These are phyloP conservation scores for Wickerhamiella infanticola DNA, from an alignment of 1,139 yeast species.

Conservation along the genomic window DNA sequence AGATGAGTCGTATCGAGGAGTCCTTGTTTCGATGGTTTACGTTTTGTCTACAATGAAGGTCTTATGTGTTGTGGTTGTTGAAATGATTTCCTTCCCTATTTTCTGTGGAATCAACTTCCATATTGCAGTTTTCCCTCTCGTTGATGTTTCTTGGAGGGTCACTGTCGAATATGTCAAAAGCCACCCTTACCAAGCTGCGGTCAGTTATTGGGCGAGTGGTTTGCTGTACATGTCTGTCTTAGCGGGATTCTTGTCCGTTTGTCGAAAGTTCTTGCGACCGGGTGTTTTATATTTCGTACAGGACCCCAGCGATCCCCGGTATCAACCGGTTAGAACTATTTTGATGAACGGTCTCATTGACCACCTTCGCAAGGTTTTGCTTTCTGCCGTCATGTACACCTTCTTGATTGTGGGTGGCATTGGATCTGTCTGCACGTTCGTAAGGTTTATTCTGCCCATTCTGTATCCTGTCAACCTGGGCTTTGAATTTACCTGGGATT, in stretches of 20 bases:
- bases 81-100: slow-evolving; percentile 68
- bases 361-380: slow-evolving; percentile 57
- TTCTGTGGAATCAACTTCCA: slow-evolving; percentile 73
- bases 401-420: slow-evolving; percentile 59
- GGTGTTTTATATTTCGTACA: slow-evolving; percentile 86
- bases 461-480: neutral
- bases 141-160: slow-evolving; percentile 9
- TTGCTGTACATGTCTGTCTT: slow-evolving; percentile 76
- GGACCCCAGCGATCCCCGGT: slow-evolving; percentile 88
- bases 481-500: neutral
- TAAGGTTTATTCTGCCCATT: slow-evolving; percentile 4
- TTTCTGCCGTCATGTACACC: slow-evolving; percentile 67
- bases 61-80: slow-evolving; percentile 57
- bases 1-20: slow-evolving; percentile 2
- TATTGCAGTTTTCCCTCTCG: slow-evolving; percentile 34
- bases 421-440: slow-evolving; percentile 34
- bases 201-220: slow-evolving; percentile 56
- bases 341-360: slow-evolving; percentile 55
- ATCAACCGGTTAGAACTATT: slow-evolving; percentile 79
- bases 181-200: slow-evolving; percentile 14
- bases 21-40: slow-evolving; percentile 10
- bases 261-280: slow-evolving; percentile 61
- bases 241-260: slow-evolving; percentile 77
- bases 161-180: slow-evolving; percentile 2
- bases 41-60: slow-evolving; percentile 55